Conservation (phyloP, 1,284 basidiomycete species). For the Apiotrichum gamsii region DNA sequence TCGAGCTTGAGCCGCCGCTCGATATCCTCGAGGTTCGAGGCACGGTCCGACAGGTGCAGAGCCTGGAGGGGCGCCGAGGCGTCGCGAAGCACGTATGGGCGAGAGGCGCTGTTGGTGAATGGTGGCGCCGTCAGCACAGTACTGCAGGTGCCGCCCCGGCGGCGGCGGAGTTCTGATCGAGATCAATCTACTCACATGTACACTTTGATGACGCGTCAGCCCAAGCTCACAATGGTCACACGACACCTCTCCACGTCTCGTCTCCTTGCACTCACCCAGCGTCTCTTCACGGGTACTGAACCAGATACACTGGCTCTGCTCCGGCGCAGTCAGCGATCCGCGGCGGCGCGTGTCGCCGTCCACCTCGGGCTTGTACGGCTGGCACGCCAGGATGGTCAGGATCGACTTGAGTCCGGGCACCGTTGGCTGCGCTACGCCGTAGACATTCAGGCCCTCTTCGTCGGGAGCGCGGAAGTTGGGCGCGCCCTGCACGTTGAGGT, state of each 20-base stretch:
- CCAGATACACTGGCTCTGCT: conserved; percentile 47
- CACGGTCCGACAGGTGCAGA: conserved; percentile 78
- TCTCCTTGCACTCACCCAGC: conserved; percentile 29
- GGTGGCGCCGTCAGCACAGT: conserved; percentile 29
- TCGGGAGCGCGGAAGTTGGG: conserved; percentile 87
- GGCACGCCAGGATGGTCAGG: conserved; percentile 74
- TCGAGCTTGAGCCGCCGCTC: conserved; percentile 86
- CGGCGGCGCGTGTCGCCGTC: conserved; percentile 8
- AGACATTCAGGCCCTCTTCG: conserved; percentile 74
- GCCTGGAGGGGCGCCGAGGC: conserved; percentile 75
- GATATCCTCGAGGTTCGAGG: conserved; percentile 92
- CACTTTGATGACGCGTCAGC: conserved; percentile 20
- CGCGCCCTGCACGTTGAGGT: conserved; percentile 81
- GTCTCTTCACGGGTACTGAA: conserved; percentile 53
- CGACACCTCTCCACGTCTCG: conserved; percentile 34
- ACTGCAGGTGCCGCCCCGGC: too few relatives aligned
- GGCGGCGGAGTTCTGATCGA: too few relatives aligned
- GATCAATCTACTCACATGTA: conserved; percentile 25
- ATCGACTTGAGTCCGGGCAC: conserved; percentile 88
- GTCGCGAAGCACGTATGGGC: conserved; percentile 94
- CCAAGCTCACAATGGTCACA: conserved; percentile 48
- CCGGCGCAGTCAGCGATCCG: conserved; percentile 1
- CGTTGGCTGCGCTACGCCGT: conserved; percentile 90
- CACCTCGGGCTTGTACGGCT: conserved; percentile 48
- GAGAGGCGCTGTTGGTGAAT: conserved; percentile 75